Percentiles rank a stretch among this genome's conserved stretches.
Conservation (phyloP, 495 filamentous ascomycete genomes). For the Amphirosellinia nigrospora region DNA sequence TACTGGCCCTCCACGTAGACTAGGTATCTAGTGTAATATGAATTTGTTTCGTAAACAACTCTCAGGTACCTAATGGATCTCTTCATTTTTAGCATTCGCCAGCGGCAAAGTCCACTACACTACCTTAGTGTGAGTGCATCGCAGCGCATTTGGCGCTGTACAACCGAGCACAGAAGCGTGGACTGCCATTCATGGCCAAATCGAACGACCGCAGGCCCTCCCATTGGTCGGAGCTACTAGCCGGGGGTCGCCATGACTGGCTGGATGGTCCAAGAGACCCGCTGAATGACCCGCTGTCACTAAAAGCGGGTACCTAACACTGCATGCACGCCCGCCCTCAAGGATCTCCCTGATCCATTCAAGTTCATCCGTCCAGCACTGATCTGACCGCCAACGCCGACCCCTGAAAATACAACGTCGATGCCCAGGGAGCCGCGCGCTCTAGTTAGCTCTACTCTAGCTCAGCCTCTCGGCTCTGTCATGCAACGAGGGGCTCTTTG, state of each 20-base stretch:
- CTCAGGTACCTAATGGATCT: neutral
- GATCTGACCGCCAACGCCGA: constrained; percentile 5
- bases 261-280: neutral
- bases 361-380: constrained; percentile 12
- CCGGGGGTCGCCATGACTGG: neutral
- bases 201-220: neutral
- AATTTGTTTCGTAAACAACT: neutral
- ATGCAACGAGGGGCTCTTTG: neutral
- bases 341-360: neutral
- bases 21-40: too few relatives aligned
- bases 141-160: constrained; percentile 1
- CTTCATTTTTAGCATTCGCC: constrained; percentile 2
- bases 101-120: constrained; percentile 11
- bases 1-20: too few relatives aligned
- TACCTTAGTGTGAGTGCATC: neutral
- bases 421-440: constrained; percentile 21
- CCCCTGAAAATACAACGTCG: constrained; percentile 22
- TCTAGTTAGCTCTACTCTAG: constrained; percentile 11
- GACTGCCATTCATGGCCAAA: constrained; percentile 13
- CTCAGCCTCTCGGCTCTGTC: constrained; percentile 6
- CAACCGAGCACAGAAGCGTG: constrained; percentile 6
- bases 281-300: neutral
- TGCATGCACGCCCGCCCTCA: neutral
- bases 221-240: neutral
- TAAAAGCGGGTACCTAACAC: constrained; percentile 3